A percentile compares a stretch with the other conserved stretches of the same genome.
These are phyloP conservation scores for Lecanosticta acicola DNA, from an alignment of 2,329 filamentous ascomycete species.

Conservation along the genomic window DNA sequence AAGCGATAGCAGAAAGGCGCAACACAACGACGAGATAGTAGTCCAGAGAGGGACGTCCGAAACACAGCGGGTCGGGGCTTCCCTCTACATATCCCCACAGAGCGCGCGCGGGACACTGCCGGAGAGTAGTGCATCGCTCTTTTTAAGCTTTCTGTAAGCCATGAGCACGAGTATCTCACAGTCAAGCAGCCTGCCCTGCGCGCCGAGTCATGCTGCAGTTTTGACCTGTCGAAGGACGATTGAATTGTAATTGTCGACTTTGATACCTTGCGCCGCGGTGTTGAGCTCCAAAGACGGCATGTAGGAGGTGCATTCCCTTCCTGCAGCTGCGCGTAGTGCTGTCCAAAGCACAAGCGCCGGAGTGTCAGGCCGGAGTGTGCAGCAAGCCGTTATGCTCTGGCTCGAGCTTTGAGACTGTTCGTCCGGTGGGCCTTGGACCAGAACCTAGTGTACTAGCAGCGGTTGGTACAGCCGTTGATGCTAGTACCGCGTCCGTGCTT, in stretches of 20 bases:
- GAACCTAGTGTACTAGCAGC: constrained; percentile 10
- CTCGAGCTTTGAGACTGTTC: constrained; percentile 17
- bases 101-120: constrained; percentile 10
- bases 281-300: not conserved
- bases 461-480: constrained; percentile 8
- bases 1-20: not conserved
- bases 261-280: not conserved
- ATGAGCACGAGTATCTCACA: constrained; percentile 11
- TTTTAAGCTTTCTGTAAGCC: constrained; percentile 18
- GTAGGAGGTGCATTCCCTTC: not conserved
- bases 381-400: constrained; percentile 14
- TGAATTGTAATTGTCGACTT: not conserved
- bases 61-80: constrained; percentile 22
- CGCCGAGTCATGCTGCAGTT: constrained; percentile 8
- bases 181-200: not conserved
- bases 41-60: constrained; percentile 18
- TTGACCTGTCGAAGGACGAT: not conserved
- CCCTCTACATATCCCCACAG: constrained; percentile 24
- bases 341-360: constrained; percentile 2
- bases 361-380: constrained; percentile 9
- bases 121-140: constrained; percentile 15
- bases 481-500: constrained; percentile 8
- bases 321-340: not conserved
- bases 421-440: constrained; percentile 7
- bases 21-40: constrained; percentile 13